Base-by-base conservation (phyloP, 1,139 yeast species). In the Pichia kudriavzevii region DNA sequence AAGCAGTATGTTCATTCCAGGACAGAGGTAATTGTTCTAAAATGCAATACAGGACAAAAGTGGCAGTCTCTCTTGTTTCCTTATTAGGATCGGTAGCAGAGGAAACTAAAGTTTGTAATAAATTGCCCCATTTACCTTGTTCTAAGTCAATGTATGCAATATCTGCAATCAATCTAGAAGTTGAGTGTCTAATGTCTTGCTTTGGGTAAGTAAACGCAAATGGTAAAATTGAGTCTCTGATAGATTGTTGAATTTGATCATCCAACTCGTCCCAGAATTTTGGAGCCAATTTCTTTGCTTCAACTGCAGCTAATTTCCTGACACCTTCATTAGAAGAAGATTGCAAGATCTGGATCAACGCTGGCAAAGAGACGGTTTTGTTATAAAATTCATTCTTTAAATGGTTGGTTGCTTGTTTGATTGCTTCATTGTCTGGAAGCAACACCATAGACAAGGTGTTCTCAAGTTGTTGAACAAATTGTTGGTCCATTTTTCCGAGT, bases 241-340 rank as follows among this genome's bases (percentile, higher is more conserved):
- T 78, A 39, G 68, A 67, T 29, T 69, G 64, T 59, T 77, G 76
- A 40, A 73, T 55, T 7, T 67, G 49, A 18, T 61, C 72, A 49
- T 78, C 80, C 34, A 75, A 56, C 21, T 57, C 47, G 26, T 67
- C 74, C 98, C 98, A 91, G 54, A 76, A 77, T 46, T 70, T 67
- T 35, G 70, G 54, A 33, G 85, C 76, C 55, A 82, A 72, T 61
- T 93, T 91, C 63, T 95, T 77, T 29, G 88, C 88, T 63, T 91
- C 98, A 42, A 91, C 95, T 43, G 96, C 94, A 13, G 97, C 94
- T 46, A 91, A 69, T 61, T 87, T 95, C 56, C 72, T 74, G 48
- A 82, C 59, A 49, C 77, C 75, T 42, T 69, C 75, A 47, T 74
- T 75, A 27, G 66, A 64, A 45, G 77, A 73, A 47, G 69, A 68